A percentile compares a stretch with the other conserved stretches of the same genome.
Evolutionary conservation across 352 stramenopile species (phyloP).

Genomic region (Phytophthora syringae): DNA sequence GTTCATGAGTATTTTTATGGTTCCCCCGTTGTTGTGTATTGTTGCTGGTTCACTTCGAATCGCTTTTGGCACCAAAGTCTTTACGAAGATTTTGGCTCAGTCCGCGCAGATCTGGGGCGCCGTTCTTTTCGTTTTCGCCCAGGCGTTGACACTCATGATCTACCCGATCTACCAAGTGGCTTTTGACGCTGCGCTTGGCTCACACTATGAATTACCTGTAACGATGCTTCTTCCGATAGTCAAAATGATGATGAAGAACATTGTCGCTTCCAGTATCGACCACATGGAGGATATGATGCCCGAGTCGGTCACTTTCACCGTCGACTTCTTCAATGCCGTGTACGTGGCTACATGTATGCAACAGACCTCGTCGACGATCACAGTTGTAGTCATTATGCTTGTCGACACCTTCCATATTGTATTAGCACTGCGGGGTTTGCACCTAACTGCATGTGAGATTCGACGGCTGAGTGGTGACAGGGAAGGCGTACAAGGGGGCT

Average conservation of each 20-base stretch:
- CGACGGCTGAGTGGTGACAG: constrained; percentile 6
- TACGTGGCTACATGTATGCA: constrained; percentile 34
- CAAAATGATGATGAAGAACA: constrained; percentile 20
- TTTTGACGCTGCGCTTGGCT: constrained; percentile 9
- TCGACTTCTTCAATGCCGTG: constrained; percentile 30
- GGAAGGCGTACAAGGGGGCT: neutral
- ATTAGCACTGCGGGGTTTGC: neutral
- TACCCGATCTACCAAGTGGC: constrained; percentile 24
- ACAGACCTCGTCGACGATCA: neutral
- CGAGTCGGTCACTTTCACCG: constrained; percentile 25
- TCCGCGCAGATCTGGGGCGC: constrained; percentile 17
- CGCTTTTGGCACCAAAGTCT: neutral
- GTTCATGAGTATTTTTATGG: constrained; percentile 29
- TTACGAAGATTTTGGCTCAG: constrained; percentile 17
- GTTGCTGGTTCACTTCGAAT: constrained; percentile 17
- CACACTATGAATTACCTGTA: constrained; percentile 9
- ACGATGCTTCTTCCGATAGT: constrained; percentile 18
- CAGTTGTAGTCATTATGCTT: neutral
- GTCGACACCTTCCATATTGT: constrained; percentile 9
- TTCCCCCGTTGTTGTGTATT: constrained; percentile 14
- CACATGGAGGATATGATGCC: constrained; percentile 29
- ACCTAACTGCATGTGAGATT: constrained; percentile 6
- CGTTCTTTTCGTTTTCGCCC: constrained; percentile 20
- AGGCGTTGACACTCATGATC: constrained; percentile 17
- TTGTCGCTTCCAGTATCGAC: constrained; percentile 11